These are phyloP conservation scores for Ensete ventricosum DNA, from an alignment of 176 grass and related monocot species.

Conservation along the genomic window DNA sequence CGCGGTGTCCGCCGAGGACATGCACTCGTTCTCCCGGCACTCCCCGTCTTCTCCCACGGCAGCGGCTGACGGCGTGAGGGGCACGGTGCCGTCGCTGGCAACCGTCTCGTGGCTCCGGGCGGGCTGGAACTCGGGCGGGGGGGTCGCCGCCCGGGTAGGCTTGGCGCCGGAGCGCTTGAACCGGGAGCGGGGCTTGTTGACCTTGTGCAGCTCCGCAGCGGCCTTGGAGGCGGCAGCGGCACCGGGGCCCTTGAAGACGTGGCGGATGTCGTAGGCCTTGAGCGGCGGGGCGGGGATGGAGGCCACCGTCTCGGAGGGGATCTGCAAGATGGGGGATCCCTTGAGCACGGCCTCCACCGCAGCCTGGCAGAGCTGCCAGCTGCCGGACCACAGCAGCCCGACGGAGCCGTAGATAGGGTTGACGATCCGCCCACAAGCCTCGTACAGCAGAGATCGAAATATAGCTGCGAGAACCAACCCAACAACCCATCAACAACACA, in stretches of 20 bases:
- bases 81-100: conserved; percentile 28
- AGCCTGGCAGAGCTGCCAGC: conserved; percentile 45
- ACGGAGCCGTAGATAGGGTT: conserved; percentile 60
- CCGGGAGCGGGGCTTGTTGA: conserved; percentile 20
- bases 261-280: conserved; percentile 43
- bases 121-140: background rate
- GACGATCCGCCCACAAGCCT: conserved; percentile 48
- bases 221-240: background rate
- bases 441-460: conserved; percentile 53
- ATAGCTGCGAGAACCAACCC: conserved; percentile 25
- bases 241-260: conserved; percentile 28
- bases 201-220: conserved; percentile 18
- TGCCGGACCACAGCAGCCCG: conserved; percentile 43
- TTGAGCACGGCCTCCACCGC: conserved; percentile 62
- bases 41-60: background rate
- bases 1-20: conserved; percentile 31
- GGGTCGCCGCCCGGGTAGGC: background rate
- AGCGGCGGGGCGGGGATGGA: conserved; percentile 20
- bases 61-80: background rate
- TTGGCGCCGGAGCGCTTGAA: conserved; percentile 38
- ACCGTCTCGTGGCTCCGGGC: conserved; percentile 26
- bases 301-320: conserved; percentile 21
- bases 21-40: conserved; percentile 1
- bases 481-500: background rate
- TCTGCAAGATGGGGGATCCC: conserved; percentile 30